A percentile compares a stretch with the other conserved stretches of the same genome.
These are phyloP conservation scores for Lumnitzera littorea DNA, from an alignment of 345 rosid species.

Conservation along the genomic window DNA sequence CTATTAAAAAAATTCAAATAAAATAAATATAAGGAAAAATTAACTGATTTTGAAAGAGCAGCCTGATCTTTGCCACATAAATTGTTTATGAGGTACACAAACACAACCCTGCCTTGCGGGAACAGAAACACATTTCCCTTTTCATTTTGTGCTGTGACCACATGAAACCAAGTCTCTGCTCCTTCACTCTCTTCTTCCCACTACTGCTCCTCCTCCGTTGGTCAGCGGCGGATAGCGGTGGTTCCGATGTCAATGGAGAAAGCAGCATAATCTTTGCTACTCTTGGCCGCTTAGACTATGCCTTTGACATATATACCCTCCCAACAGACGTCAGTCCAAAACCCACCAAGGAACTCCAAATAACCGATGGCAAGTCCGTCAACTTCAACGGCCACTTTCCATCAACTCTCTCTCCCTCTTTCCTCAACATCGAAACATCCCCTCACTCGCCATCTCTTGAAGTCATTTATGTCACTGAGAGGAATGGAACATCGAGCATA, in stretches of 20 bases:
- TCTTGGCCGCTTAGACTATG: constrained; percentile 53
- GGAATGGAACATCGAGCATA: constrained; percentile 51
- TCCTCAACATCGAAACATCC: constrained; percentile 17
- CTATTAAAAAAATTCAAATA: too few relatives aligned
- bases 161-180: too few relatives aligned
- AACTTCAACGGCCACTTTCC: constrained; percentile 87
- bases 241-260: background rate
- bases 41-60: too few relatives aligned
- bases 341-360: constrained; percentile 28
- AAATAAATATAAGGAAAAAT: too few relatives aligned
- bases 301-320: constrained; percentile 64
- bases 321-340: constrained; percentile 27
- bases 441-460: constrained; percentile 24
- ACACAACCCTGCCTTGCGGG: too few relatives aligned
- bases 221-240: constrained; percentile 11
- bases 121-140: too few relatives aligned
- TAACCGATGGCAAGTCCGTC: constrained; percentile 70
- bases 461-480: constrained; percentile 69
- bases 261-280: constrained; percentile 64
- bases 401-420: constrained; percentile 33
- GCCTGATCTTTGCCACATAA: too few relatives aligned
- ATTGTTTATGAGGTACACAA: too few relatives aligned
- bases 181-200: too few relatives aligned
- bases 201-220: background rate
- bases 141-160: too few relatives aligned